Conservation (phyloP, 2,329 filamentous ascomycete species). For the Domatiomyces globalis region DNA sequence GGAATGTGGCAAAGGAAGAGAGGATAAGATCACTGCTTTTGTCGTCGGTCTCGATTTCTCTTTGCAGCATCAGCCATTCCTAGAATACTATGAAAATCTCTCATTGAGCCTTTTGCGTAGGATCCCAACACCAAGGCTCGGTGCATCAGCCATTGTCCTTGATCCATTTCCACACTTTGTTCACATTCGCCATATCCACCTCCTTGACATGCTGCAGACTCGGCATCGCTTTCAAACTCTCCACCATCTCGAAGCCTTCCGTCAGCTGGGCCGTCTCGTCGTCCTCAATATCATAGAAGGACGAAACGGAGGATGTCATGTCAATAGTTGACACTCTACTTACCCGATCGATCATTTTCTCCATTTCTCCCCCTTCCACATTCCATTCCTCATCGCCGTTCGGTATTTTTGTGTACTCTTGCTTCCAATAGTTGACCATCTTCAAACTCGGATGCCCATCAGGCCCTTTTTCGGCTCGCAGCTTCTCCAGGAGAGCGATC, state of each 20-base stretch:
- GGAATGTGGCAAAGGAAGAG: not conserved
- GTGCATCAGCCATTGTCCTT: constrained; percentile 3
- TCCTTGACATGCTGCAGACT: not conserved
- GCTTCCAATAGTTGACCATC: constrained; percentile 34
- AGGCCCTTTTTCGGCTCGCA: constrained; percentile 12
- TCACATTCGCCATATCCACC: constrained; percentile 8
- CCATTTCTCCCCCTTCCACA: not conserved
- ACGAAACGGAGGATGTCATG: too few species aligned
- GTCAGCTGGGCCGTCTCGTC: not conserved
- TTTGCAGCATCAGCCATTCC: not conserved
- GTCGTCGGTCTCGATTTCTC: not conserved
- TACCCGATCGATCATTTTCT: not conserved
- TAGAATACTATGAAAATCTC: not conserved
- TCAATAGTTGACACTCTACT: too few species aligned
- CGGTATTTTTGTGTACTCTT: constrained; percentile 9
- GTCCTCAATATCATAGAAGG: not conserved
- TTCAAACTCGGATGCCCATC: constrained; percentile 32
- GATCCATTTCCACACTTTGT: constrained; percentile 14
- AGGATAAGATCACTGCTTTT: not conserved
- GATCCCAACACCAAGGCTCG: not conserved
- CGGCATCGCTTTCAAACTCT: not conserved
- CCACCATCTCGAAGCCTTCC: not conserved
- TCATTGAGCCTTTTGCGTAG: not conserved
- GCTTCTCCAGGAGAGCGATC: constrained; percentile 28
- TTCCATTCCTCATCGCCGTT: not conserved